These are phyloP conservation scores for Cladorrhinum samala DNA, from an alignment of 495 filamentous ascomycete genomes.

Conservation along the genomic window DNA sequence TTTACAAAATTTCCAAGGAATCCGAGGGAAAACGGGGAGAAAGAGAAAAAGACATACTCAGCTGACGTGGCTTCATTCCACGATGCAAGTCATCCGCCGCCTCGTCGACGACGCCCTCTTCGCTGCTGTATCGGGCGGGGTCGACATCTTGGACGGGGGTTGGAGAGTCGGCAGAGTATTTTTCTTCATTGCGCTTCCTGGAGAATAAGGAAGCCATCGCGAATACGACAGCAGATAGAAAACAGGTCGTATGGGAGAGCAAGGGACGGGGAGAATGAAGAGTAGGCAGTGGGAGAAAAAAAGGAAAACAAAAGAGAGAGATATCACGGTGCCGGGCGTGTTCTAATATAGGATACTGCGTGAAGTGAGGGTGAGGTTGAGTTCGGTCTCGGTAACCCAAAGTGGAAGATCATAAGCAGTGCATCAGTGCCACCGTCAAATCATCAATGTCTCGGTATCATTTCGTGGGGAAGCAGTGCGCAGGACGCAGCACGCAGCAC, in stretches of 20 bases:
- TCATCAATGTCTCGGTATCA: not conserved
- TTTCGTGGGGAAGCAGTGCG: not conserved
- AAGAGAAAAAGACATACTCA: conserved; percentile 19
- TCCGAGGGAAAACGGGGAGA: not conserved
- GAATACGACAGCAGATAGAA: not conserved
- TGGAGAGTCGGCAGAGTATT: conserved; percentile 11
- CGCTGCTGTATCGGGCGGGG: conserved; percentile 7
- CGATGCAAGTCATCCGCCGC: conserved; percentile 29
- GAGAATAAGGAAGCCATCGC: conserved; percentile 19
- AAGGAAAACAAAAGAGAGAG: not conserved
- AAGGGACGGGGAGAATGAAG: not conserved
- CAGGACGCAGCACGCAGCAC: too few relatives aligned
- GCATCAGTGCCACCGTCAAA: too few relatives aligned
- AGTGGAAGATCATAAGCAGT: not conserved
- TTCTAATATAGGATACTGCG: too few relatives aligned
- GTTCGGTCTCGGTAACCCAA: not conserved
- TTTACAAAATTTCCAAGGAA: not conserved
- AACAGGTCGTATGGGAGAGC: too few relatives aligned
- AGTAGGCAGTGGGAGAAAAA: not conserved
- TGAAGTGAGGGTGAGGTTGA: not conserved
- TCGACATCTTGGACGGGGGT: conserved; percentile 9
- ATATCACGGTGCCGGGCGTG: too few relatives aligned
- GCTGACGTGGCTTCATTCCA: conserved; percentile 32
- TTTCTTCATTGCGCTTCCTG: conserved; percentile 20
- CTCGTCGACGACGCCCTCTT: conserved; percentile 18